These are phyloP conservation scores for Bothriochloa decipiens DNA, from an alignment of 176 grass and related monocot species.

Conservation along the genomic window DNA sequence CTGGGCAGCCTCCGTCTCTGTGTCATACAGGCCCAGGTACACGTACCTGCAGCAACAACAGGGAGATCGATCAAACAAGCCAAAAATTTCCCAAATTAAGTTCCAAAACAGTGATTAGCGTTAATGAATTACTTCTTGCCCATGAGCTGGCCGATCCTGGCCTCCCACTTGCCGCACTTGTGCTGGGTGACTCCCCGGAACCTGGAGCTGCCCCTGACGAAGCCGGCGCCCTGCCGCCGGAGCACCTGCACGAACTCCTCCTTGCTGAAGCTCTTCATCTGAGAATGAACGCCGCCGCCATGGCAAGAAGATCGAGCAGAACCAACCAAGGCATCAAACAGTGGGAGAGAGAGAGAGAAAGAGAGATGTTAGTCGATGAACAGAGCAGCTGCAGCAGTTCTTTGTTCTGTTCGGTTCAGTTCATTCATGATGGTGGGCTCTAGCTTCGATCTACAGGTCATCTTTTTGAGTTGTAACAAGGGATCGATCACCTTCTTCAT, in stretches of 20 bases:
- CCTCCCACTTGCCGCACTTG: constrained; percentile 87
- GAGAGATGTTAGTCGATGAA: not conserved
- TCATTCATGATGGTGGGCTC: not conserved
- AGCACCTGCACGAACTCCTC: constrained; percentile 76
- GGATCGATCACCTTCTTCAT: constrained; percentile 52
- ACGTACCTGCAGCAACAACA: constrained; percentile 50
- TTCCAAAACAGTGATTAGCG: not conserved
- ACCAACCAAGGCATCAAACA: not conserved
- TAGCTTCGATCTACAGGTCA: not conserved
- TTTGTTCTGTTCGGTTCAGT: not conserved
- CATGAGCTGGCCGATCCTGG: constrained; percentile 68
- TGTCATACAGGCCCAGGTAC: constrained; percentile 79
- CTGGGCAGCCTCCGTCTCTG: constrained; percentile 74
- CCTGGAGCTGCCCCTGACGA: constrained; percentile 63
- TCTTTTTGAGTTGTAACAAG: not conserved
- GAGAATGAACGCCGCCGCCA: not conserved
- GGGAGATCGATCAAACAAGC: not conserved
- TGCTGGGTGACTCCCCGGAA: constrained; percentile 73
- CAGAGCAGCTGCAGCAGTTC: not conserved
- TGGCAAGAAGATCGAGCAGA: not conserved
- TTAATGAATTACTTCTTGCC: constrained; percentile 64
- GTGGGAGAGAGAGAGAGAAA: not conserved
- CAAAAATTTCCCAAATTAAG: not conserved
- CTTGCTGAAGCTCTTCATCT: constrained; percentile 72
- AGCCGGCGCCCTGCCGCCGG: constrained; percentile 64